Evolutionary conservation across 1,284 basidiomycete species (phyloP).

Genomic region (Schizophyllum amplum): DNA sequence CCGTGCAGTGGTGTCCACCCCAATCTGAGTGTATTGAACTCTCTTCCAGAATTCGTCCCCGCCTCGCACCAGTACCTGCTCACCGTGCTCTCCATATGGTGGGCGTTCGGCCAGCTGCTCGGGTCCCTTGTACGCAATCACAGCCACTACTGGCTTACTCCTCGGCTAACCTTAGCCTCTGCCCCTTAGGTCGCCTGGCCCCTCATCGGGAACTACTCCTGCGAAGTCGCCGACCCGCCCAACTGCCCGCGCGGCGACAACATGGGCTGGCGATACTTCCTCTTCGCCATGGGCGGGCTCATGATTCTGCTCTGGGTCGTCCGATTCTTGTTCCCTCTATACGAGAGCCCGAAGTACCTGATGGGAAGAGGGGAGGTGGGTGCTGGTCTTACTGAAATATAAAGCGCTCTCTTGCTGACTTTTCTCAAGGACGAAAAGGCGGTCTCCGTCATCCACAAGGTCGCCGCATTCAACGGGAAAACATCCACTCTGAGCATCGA

Average conservation of each 20-base stretch:
- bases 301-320: conserved; percentile 56
- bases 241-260: conserved; percentile 38
- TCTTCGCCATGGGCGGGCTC: conserved; percentile 54
- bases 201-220: conserved; percentile 56
- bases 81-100: conserved; percentile 65
- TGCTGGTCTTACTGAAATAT: too few species aligned
- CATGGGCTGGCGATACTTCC: conserved; percentile 68
- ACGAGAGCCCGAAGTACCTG: conserved; percentile 51
- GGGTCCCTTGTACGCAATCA: conserved; percentile 48
- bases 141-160: too few species aligned
- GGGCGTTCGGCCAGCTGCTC: conserved; percentile 60
- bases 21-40: not conserved
- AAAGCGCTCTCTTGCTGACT: too few species aligned
- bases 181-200: conserved; percentile 51
- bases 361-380: not conserved
- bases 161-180: conserved; percentile 26
- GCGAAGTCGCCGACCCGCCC: conserved; percentile 24
- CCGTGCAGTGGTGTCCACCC: not conserved
- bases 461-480: conserved; percentile 63
- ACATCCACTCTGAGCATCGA: conserved; percentile 39
- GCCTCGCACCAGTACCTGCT: conserved; percentile 61
- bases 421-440: conserved; percentile 66
- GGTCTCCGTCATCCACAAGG: conserved; percentile 56
- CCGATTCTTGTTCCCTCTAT: conserved; percentile 69
- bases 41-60: conserved; percentile 49